Percentiles rank a stretch among this genome's conserved stretches.
Evolutionary conservation across 1,284 basidiomycete species (phyloP).

Genomic region (Boletus sp.): DNA sequence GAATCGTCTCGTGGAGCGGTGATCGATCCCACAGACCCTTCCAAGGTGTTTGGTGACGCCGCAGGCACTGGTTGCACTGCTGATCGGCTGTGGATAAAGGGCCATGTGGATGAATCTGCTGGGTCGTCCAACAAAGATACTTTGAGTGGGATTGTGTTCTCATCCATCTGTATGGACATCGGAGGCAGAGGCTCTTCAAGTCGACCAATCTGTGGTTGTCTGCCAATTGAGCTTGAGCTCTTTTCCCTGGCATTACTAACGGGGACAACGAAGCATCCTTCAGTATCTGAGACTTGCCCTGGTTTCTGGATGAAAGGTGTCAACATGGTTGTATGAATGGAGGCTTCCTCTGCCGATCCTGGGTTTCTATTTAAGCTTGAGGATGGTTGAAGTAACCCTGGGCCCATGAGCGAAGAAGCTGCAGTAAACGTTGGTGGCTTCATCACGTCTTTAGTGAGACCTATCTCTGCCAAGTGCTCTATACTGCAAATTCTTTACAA

Average conservation of each 20-base stretch:
- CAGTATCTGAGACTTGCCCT: neutral
- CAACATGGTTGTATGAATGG: too few relatives aligned
- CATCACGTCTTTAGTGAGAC: neutral
- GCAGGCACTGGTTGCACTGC: neutral
- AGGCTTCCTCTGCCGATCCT: neutral
- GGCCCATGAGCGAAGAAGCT: neutral
- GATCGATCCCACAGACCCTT: conserved; percentile 28
- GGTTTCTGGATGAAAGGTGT: neutral
- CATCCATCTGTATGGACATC: neutral
- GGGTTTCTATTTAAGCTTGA: neutral
- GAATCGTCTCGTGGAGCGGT: conserved; percentile 48
- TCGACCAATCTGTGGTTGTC: neutral
- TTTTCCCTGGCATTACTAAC: neutral
- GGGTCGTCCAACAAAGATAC: too few relatives aligned
- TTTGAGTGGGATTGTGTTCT: neutral
- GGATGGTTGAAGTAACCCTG: neutral
- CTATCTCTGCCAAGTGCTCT: neutral
- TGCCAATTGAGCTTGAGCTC: neutral
- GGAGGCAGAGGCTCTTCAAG: neutral
- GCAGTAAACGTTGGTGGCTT: neutral
- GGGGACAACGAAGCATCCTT: neutral
- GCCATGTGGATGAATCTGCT: neutral
- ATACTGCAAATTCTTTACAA: too few relatives aligned
- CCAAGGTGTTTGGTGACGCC: neutral
- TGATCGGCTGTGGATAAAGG: neutral